Evolutionary conservation across 768 basidiomycete genomes (phyloP), one percentile per base, ranked within the genome.

Genomic region (Ramaria sp.): DNA sequence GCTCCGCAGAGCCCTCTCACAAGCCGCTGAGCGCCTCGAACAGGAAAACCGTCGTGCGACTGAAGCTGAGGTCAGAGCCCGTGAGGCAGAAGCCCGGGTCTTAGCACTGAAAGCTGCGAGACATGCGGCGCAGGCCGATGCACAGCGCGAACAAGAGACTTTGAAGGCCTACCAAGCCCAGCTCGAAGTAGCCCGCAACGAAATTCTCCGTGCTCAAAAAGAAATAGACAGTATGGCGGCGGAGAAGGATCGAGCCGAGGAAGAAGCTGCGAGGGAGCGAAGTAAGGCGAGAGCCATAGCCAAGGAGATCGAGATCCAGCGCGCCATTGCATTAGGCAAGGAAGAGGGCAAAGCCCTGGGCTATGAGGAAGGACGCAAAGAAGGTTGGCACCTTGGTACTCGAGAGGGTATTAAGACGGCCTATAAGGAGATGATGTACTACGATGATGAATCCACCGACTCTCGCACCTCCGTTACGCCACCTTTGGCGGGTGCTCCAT

Each of bases 301-400:
- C 13, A 55, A 55, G 37, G 53, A 55, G 37, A 20, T 55, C 3
- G 53, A 55, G 43, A 47, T 55, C 28, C 42, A 55, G 42, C 42
- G 18, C 6, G 53, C 53, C n/a, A 18, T 47, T 10, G 43, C 47
- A 34, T 18, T 20, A 4, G 53, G 53, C 20, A 27, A 43, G 53
- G 12, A 34, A 27, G 53, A 55, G 34, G 53, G 53, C 20, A 47
- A 47, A n/a, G 27, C 28, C 24, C 45, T 27, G n/a, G 45, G 45
- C 24, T 55, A 27, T 44, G 18, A 47, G 22, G 53, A 55, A 24
- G 53, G 53, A 9, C 42, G 53, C 22, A 48, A 47, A 38, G 53
- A 55, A 20, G 53, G 53, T 18, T 55, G 44, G 42, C 27, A 48
- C 6, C 20, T 45, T 20, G 53, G 53, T 20, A 48, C 38, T 43